Evolutionary conservation across 2,329 filamentous ascomycete species (phyloP), one percentile per base, ranked within the genome.

Genomic region (Tetracladium maxilliforme): DNA sequence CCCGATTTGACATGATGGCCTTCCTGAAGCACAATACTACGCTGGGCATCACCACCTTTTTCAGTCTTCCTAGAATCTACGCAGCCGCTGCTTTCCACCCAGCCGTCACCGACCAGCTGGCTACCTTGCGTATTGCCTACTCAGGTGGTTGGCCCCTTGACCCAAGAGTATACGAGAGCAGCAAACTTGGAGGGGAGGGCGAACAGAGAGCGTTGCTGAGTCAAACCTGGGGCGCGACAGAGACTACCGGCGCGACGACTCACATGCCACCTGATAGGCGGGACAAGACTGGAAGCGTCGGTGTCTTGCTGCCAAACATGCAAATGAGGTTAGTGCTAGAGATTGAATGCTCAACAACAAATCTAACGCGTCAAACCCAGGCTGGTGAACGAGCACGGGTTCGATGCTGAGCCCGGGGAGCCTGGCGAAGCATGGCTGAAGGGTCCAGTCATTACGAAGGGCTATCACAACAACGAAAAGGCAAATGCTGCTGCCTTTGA

Each of bases 51-150:
- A 70, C 64, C 0, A 48, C 43, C 25, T 61, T 73, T 39, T 66
- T 69, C 40, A 65, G 58, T 5, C 68, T 74, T 2, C 70, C 70
- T 6, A 66, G 68, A 2, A 66, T 76, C 27, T 71, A 56, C 36
- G 53, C 72, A 10, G 52, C 60, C 10, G 65, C 76, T 29, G 61
- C 65, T 6, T 73, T 72, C 42, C 54, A 51, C 16, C 56, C 64
- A 1, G 42, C 52, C 0, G 66, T 71, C 3, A 65, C 48, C 7
- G 58, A 69, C 26, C 66, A 72, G 21, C 65, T 75, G 30, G 52
- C 54, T 16, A 43, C 45, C 0, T 42, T 73, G 14, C 44, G 56
- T 16, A 40, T 52, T 3, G 66, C 62, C n/a, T n/a, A n/a, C n/a
- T n/a, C n/a, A n/a, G n/a, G n/a, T n/a, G n/a, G 68, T 66, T 0